Evolutionary conservation across 495 filamentous ascomycete species (phyloP).

Genomic region (Endocarpon pusillum): DNA sequence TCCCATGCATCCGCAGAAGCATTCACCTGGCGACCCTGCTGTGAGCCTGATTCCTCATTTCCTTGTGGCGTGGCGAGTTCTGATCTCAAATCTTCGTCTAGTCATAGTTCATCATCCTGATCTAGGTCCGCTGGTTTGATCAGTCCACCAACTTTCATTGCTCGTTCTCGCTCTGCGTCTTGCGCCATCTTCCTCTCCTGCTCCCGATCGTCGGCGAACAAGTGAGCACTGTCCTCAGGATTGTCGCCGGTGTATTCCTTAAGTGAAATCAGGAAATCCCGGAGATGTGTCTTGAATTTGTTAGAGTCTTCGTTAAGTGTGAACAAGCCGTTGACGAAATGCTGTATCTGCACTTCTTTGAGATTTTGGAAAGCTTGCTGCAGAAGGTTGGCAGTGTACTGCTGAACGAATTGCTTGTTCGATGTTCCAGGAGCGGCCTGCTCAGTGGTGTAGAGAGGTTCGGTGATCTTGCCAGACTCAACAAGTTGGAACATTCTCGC

Average conservation of each 20-base stretch:
- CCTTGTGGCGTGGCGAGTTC: slow-evolving; percentile 25
- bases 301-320: slow-evolving; percentile 61
- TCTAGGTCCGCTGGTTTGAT: slow-evolving; percentile 89
- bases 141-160: slow-evolving; percentile 81
- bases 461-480: slow-evolving; percentile 66
- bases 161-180: slow-evolving; percentile 65
- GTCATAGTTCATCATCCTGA: slow-evolving; percentile 85
- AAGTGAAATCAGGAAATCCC: slow-evolving; percentile 91
- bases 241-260: slow-evolving; percentile 81
- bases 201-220: slow-evolving; percentile 92
- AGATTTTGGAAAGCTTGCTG: slow-evolving; percentile 87
- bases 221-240: slow-evolving; percentile 74
- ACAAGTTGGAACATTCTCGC: slow-evolving; percentile 94
- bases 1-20: too few species aligned
- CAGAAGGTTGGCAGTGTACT: slow-evolving; percentile 72
- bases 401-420: slow-evolving; percentile 77
- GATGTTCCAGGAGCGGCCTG: slow-evolving; percentile 68
- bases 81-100: slow-evolving; percentile 44
- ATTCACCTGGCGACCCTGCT: too few species aligned
- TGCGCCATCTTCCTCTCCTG: slow-evolving; percentile 61
- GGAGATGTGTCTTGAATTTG: slow-evolving; percentile 82
- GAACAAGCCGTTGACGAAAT: slow-evolving; percentile 79
- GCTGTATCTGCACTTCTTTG: slow-evolving; percentile 70
- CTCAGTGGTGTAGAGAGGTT: slow-evolving; percentile 69
- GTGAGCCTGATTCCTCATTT: too few species aligned